Evolutionary conservation across 2,329 filamentous ascomycete genomes (phyloP), one percentile per base, ranked within the genome.

Genomic region (Cladophialophora yegresii): DNA sequence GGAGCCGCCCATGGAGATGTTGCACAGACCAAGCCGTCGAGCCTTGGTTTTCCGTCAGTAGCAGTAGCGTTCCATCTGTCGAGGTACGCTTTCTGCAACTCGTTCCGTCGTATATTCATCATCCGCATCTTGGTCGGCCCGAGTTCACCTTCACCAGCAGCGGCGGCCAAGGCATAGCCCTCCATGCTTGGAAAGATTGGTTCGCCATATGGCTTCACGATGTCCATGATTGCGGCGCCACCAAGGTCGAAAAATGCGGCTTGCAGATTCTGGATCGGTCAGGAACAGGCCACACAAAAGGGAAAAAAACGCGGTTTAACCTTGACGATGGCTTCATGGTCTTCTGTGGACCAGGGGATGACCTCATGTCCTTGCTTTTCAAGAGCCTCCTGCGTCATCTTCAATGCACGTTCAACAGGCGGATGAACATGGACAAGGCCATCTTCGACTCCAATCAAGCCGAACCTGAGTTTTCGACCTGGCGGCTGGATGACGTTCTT

Each of bases 351-450:
- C 72, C 72, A 73, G 22, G 59, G 61, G 55, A 78, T 72, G 20
- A 77, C 73, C 65, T 76, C 75, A 64, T 79, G 77, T 16, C 76
- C 76, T 16, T 75, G 72, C 50, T 71, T 72, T 65, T 73, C 72
- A 5, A 78, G 70, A 1, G 74, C 73, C 50, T 70, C 69, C 54
- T 72, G 73, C 3, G 74, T 75, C 40, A 73, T 72, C 16, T 68
- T 71, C n/a, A 78, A 64, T 36, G 73, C 77, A 12, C 77, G 71
- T 55, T 72, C 69, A 30, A 79, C 73, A 1, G 77, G 77, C 1
- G 77, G 78, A 33, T 79, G 75, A 16, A 76, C 74, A 28, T 70
- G 73, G 13, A 75, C 72, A 9, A 74, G 70, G 4, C 74, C 74
- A 51, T 80, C 77, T 32, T 74, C 72, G 58, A 73, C 72, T 22